These are phyloP conservation scores for Chenopodium suecicum DNA, from an alignment of 148 eudicot genomes.

Conservation along the genomic window DNA sequence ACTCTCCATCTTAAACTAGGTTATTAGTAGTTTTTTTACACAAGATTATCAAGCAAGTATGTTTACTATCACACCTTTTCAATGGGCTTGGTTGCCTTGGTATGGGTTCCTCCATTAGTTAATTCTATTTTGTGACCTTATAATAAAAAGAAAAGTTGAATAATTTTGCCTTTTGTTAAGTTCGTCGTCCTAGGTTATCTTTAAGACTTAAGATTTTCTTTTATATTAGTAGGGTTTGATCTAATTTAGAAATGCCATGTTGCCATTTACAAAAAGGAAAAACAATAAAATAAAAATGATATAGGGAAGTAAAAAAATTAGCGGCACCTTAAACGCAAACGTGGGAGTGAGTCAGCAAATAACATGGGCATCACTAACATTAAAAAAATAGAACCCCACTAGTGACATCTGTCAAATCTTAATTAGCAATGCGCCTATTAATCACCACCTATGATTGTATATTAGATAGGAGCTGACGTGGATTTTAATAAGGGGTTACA, in stretches of 20 bases:
- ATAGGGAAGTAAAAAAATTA: too few relatives aligned
- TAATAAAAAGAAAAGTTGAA: not conserved
- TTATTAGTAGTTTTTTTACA: too few relatives aligned
- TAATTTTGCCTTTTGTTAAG: not conserved
- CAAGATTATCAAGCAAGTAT: too few relatives aligned
- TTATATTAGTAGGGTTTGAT: not conserved
- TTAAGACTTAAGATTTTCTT: not conserved
- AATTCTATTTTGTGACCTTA: not conserved
- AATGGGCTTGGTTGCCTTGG: not conserved
- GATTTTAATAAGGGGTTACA: not conserved
- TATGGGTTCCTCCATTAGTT: not conserved
- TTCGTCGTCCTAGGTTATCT: slow-evolving; percentile 16
- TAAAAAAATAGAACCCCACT: not conserved
- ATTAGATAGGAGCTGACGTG: slow-evolving; percentile 8
- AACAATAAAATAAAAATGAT: too few relatives aligned
- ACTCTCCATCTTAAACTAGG: too few relatives aligned
- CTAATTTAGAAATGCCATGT: not conserved
- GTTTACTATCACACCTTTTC: not conserved
- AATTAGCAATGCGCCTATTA: not conserved
- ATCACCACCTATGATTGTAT: not conserved
- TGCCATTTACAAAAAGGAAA: not conserved
- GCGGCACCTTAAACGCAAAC: not conserved
- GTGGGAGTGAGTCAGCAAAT: slow-evolving; percentile 23
- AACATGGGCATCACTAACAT: slow-evolving; percentile 16
- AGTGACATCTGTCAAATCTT: not conserved